Percentiles rank a stretch among this genome's conserved stretches.
These are phyloP conservation scores for Xerocomellus dryophilus DNA, from an alignment of 768 basidiomycete species.

Conservation along the genomic window DNA sequence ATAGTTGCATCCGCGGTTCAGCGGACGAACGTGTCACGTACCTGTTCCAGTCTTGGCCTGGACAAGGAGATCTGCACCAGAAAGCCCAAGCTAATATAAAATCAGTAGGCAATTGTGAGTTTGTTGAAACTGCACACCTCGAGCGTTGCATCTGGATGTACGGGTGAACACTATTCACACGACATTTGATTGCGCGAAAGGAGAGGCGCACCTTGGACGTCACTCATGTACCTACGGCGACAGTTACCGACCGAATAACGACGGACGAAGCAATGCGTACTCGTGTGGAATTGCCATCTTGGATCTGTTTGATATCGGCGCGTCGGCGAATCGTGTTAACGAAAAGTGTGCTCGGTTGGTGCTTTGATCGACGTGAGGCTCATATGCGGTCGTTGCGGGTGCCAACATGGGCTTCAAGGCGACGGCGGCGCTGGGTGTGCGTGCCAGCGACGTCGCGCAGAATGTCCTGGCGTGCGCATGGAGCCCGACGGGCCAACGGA, in stretches of 20 bases:
- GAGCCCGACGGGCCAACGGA: slow-evolving; percentile 18
- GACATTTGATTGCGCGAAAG: background rate
- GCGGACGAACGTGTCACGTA: slow-evolving; percentile 21
- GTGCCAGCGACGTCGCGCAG: slow-evolving; percentile 8
- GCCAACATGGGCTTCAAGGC: slow-evolving; percentile 8
- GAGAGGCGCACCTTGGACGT: slow-evolving; percentile 42
- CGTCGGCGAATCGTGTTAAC: slow-evolving; percentile 26
- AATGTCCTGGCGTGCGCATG: slow-evolving; percentile 15
- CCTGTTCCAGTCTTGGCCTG: slow-evolving; percentile 64
- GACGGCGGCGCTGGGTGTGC: slow-evolving; percentile 8
- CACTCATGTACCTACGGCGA: slow-evolving; percentile 41
- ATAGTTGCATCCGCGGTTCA: background rate
- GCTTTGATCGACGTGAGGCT: slow-evolving; percentile 11
- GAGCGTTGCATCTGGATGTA: slow-evolving; percentile 39
- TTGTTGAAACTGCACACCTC: slow-evolving; percentile 23
- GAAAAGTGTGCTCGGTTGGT: slow-evolving; percentile 30
- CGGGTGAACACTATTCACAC: background rate
- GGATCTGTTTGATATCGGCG: slow-evolving; percentile 38
- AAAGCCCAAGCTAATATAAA: slow-evolving; percentile 35
- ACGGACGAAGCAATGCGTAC: slow-evolving; percentile 26
- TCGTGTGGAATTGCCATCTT: slow-evolving; percentile 44
- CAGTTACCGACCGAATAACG: background rate
- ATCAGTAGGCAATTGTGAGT: slow-evolving; percentile 1
- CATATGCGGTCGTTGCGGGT: background rate
- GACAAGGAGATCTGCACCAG: slow-evolving; percentile 45